Percentiles rank a stretch among this genome's conserved stretches.
These are phyloP conservation scores for Platanthera zijinensis DNA, from an alignment of 106 monocot species.

Conservation along the genomic window DNA sequence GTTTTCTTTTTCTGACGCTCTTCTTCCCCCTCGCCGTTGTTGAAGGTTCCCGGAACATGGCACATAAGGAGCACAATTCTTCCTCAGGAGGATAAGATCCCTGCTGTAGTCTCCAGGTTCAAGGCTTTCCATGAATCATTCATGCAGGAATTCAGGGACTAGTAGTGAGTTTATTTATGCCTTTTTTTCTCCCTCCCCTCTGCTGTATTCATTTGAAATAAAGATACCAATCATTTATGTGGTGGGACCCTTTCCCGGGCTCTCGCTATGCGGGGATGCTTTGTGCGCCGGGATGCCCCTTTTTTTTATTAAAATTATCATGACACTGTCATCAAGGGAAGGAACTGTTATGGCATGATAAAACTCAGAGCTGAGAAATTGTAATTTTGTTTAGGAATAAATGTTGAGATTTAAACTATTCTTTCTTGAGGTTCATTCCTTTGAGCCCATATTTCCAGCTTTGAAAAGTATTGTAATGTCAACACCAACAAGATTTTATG, in stretches of 20 bases:
- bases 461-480: too few relatives aligned
- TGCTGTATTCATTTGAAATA: neutral
- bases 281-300: too few relatives aligned
- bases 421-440: too few relatives aligned
- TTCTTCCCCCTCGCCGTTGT: neutral
- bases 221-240: neutral
- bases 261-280: too few relatives aligned
- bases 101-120: slow-evolving; percentile 68
- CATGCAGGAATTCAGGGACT: slow-evolving; percentile 64
- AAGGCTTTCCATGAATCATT: slow-evolving; percentile 81
- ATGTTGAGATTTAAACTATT: too few relatives aligned
- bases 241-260: too few relatives aligned
- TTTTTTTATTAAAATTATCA: neutral
- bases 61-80: slow-evolving; percentile 95
- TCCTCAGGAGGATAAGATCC: slow-evolving; percentile 97
- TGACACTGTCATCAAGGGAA: neutral
- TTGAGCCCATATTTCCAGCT: too few relatives aligned
- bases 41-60: slow-evolving; percentile 91
- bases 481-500: too few relatives aligned
- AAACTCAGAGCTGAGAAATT: neutral
- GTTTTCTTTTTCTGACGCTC: neutral
- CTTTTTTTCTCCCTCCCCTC: neutral
- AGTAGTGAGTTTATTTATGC: slow-evolving; percentile 1
- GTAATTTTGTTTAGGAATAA: neutral
- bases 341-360: neutral